These are phyloP conservation scores for Aspergillus cavernicola DNA, from an alignment of 495 filamentous ascomycete species.

Conservation along the genomic window DNA sequence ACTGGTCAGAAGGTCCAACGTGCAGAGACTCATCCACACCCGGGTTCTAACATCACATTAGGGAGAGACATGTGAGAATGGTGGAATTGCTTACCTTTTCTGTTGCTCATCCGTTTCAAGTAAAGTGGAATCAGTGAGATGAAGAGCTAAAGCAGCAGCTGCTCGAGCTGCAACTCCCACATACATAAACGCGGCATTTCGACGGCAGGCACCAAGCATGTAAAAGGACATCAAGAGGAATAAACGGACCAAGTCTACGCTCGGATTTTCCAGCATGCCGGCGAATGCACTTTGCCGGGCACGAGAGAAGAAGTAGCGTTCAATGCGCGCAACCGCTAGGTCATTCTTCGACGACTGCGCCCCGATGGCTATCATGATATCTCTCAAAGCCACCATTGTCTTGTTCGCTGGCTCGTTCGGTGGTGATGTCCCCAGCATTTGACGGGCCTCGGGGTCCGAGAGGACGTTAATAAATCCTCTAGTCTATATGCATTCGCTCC, in stretches of 20 bases:
- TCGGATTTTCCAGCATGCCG: conserved; percentile 41
- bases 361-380: conserved; percentile 42
- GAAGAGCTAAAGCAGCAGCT: conserved; percentile 41
- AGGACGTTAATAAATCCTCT: conserved; percentile 32
- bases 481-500: conserved; percentile 19
- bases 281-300: conserved; percentile 36
- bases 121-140: conserved; percentile 15
- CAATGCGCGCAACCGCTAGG: conserved; percentile 18
- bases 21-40: conserved; percentile 44
- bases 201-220: conserved; percentile 45
- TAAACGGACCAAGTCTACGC: conserved; percentile 34
- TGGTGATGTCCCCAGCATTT: conserved; percentile 8
- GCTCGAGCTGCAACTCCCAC: conserved; percentile 42
- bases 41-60: conserved; percentile 19
- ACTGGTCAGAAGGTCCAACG: conserved; percentile 41
- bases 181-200: conserved; percentile 49
- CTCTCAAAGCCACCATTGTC: conserved; percentile 27
- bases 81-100: conserved; percentile 19
- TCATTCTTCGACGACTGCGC: conserved; percentile 34
- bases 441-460: conserved; percentile 16
- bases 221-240: conserved; percentile 46
- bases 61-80: neutral
- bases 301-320: conserved; percentile 35
- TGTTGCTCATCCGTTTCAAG: conserved; percentile 3
- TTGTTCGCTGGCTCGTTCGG: conserved; percentile 18